phyloP scores from a whole-genome alignment of 2,329 filamentous ascomycete genomes.

The Colletotrichum sp. region DNA sequence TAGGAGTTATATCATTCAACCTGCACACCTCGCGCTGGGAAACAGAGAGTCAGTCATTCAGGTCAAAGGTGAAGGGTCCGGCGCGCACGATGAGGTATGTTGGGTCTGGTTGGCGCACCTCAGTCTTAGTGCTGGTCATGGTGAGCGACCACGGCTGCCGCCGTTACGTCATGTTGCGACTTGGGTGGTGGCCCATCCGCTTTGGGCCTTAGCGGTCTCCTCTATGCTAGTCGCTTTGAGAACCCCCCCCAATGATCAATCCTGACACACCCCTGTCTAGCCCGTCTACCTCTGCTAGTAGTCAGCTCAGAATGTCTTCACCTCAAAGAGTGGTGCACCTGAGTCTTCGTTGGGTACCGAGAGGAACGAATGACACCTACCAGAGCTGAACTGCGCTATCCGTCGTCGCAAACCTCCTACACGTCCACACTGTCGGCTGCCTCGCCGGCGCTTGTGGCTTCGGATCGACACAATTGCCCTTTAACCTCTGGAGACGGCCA shows the following conservation, averaged over 20 bases:
- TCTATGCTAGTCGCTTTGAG: neutral
- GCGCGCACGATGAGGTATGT: conserved; percentile 3
- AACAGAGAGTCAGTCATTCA: neutral
- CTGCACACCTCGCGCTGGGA: neutral
- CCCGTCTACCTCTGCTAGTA: neutral
- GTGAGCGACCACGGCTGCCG: conserved; percentile 5
- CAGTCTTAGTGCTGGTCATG: conserved; percentile 6
- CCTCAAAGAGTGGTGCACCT: neutral
- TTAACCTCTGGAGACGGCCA: neutral
- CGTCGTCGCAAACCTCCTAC: neutral
- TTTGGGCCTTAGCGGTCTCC: conserved; percentile 3
- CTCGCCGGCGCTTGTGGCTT: conserved; percentile 3
- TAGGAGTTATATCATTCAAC: neutral
- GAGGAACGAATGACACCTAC: neutral
- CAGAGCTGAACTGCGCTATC: neutral
- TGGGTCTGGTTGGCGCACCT: neutral
- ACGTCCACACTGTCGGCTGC: neutral
- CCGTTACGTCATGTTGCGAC: conserved; percentile 17
- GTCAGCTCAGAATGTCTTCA: neutral
- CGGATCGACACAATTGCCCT: neutral
- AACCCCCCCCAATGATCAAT: neutral
- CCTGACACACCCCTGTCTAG: neutral
- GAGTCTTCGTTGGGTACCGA: neutral
- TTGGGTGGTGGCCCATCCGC: conserved; percentile 2
- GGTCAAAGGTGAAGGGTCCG: neutral